Evolutionary conservation across 2,329 filamentous ascomycete species (phyloP), one percentile per base, ranked within the genome.

Genomic region (Dactylella cylindrospora): DNA sequence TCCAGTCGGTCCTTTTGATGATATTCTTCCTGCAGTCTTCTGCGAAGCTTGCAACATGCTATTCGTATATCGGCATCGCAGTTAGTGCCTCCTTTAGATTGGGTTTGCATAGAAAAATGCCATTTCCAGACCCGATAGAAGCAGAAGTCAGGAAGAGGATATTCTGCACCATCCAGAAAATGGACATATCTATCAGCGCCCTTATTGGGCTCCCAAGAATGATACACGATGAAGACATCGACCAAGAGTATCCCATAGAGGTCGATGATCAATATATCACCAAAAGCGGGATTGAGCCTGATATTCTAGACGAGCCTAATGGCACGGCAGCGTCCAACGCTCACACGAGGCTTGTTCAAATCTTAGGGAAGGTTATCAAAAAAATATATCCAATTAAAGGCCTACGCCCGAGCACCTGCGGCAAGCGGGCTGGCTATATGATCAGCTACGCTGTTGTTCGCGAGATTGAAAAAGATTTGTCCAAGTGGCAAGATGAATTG

Each of bases 21-120:
- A 85, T 90, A 41, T 75, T 91, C 2, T 93, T 90, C 70, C 77
- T 91, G 1, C 88, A 93, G 69, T 83, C 85, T 2, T 87, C 88
- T 1, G 86, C 86, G 7, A 88, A 88, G 70, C 75, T 91, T 23
- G 87, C 84, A 70, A 85, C 83, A 7, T 91, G 87, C 70, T 91
- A 91, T 72, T 82, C 86, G 0, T 90, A 88, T 67, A 79, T 91
- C 40, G 87, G 87, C 5, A 85, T 91, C 67, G 87, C 86, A 1
- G 75, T 90, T 41, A 81, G 86, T 44, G 85, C 85, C 5, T 83
- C 85, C n/a, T 73, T 91, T 26, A 81, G 86, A 22, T 84, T 91
- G 74, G 88, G 88, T 5, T 76, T 91, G 20, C 88, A 93, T 71
- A 84, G 88, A 46, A 81, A 86, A 60, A 74, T 91, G 4, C 76